Evolutionary conservation across 2,329 filamentous ascomycete genomes (phyloP).

Genomic region (Zasmidium citrigriseum): DNA sequence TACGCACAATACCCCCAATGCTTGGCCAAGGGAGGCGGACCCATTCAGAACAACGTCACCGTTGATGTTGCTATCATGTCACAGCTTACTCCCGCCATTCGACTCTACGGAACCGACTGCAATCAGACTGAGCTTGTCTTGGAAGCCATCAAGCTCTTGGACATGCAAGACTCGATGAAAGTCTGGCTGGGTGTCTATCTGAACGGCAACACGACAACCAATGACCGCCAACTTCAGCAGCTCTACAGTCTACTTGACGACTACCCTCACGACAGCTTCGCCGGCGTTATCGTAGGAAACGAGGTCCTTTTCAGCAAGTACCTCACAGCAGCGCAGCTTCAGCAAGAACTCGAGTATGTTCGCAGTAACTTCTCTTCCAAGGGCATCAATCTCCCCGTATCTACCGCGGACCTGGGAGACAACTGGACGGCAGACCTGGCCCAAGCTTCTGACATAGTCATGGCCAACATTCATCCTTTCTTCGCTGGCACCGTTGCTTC

Average conservation of each 20-base stretch:
- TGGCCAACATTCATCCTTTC: slow-evolving; percentile 97
- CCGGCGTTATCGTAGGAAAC: slow-evolving; percentile 64
- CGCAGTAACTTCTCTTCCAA: slow-evolving; percentile 69
- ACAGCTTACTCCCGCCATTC: slow-evolving; percentile 83
- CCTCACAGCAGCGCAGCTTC: slow-evolving; percentile 66
- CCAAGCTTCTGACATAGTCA: slow-evolving; percentile 75
- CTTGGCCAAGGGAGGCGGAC: slow-evolving; percentile 62
- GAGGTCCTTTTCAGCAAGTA: slow-evolving; percentile 65
- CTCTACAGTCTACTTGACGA: slow-evolving; percentile 81
- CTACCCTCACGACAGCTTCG: slow-evolving; percentile 56
- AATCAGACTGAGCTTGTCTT: slow-evolving; percentile 96
- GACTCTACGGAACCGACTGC: slow-evolving; percentile 93
- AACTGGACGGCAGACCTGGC: slow-evolving; percentile 77
- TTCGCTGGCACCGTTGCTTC: slow-evolving; percentile 75
- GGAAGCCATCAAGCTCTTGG: slow-evolving; percentile 73
- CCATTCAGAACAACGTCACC: slow-evolving; percentile 92
- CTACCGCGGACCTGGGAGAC: slow-evolving; percentile 85
- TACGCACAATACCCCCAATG: slow-evolving; percentile 90
- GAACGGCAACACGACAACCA: slow-evolving; percentile 79
- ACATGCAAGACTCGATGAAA: slow-evolving; percentile 72
- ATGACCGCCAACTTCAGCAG: slow-evolving; percentile 75
- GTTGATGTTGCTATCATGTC: slow-evolving; percentile 86
- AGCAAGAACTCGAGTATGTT: slow-evolving; percentile 65
- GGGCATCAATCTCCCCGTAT: slow-evolving; percentile 71
- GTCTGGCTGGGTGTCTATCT: slow-evolving; percentile 96